Percentiles rank a stretch among this genome's conserved stretches.
Conservation (phyloP, 768 basidiomycete genomes). For the Amanita phalloides region DNA sequence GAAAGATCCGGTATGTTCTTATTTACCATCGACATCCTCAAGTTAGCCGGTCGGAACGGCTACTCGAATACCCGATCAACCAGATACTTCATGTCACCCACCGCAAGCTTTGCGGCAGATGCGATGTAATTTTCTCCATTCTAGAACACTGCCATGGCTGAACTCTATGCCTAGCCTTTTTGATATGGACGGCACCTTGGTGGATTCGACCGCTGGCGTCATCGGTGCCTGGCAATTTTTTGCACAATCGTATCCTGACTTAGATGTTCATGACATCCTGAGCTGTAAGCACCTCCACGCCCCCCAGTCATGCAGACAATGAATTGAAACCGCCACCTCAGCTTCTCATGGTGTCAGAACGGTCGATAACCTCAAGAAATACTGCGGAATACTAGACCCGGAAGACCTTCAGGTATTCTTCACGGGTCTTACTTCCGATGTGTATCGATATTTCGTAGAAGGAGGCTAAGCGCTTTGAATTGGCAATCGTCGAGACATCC, state of each 20-base stretch:
- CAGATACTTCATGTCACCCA: neutral
- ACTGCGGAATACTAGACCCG: constrained; percentile 60
- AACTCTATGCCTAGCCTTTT: constrained; percentile 38
- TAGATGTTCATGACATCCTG: constrained; percentile 51
- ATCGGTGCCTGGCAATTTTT: constrained; percentile 78
- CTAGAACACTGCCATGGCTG: neutral
- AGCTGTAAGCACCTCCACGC: constrained; percentile 35
- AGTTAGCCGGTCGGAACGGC: neutral
- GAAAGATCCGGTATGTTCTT: constrained; percentile 1
- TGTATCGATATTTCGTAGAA: constrained; percentile 23
- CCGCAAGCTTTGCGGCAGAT: constrained; percentile 17
- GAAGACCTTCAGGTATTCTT: constrained; percentile 53
- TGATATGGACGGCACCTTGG: constrained; percentile 78
- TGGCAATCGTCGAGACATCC: constrained; percentile 60
- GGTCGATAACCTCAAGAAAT: constrained; percentile 63
- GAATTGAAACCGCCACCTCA: constrained; percentile 15
- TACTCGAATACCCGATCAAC: neutral
- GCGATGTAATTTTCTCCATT: constrained; percentile 25
- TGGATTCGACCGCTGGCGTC: constrained; percentile 79
- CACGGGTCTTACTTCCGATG: neutral
- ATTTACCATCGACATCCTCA: neutral
- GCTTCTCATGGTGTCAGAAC: constrained; percentile 80
- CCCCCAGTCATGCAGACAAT: constrained; percentile 4
- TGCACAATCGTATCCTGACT: constrained; percentile 51
- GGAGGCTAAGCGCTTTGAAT: constrained; percentile 72